Percentiles rank a stretch among this genome's conserved stretches.
These are phyloP conservation scores for Xenoacremonium recifei DNA, from an alignment of 2,329 filamentous ascomycete species.

Conservation along the genomic window DNA sequence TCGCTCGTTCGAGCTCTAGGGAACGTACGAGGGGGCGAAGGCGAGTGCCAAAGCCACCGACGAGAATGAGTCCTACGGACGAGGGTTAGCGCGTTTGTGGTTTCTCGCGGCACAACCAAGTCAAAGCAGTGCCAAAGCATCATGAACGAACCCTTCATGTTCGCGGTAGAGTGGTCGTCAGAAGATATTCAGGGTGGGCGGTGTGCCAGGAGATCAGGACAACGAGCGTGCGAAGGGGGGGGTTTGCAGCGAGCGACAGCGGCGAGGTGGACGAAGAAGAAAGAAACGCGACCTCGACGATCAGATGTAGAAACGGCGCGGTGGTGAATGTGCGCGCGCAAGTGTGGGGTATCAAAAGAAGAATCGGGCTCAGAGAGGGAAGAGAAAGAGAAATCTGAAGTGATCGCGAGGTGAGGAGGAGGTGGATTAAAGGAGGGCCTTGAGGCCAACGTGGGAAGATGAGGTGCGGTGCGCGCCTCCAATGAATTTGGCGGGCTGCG, in stretches of 20 bases:
- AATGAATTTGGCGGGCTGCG: background rate
- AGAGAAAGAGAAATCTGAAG: slow-evolving; percentile 4
- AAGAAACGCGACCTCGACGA: slow-evolving; percentile 23
- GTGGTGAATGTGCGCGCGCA: no score
- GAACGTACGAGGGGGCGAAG: slow-evolving; percentile 84
- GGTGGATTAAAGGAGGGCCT: slow-evolving; percentile 14
- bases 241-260: no score
- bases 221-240: slow-evolving; percentile 20
- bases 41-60: slow-evolving; percentile 97
- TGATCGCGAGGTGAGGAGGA: slow-evolving; percentile 20
- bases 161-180: slow-evolving; percentile 24
- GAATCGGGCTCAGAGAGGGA: slow-evolving; percentile 15
- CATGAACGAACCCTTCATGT: slow-evolving; percentile 35
- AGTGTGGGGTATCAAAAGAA: slow-evolving; percentile 20
- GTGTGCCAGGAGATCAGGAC: slow-evolving; percentile 13
- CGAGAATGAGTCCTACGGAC: slow-evolving; percentile 93
- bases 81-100: slow-evolving; percentile 16
- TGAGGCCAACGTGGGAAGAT: slow-evolving; percentile 29
- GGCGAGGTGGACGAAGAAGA: slow-evolving; percentile 18
- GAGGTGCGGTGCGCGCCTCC: background rate
- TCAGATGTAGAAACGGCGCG: slow-evolving; percentile 19
- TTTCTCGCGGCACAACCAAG: background rate
- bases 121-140: background rate
- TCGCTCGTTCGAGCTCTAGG: slow-evolving; percentile 12
- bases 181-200: slow-evolving; percentile 16